Base-by-base conservation (phyloP, 177 flowering plant species). In the Vitis hybrid region DNA sequence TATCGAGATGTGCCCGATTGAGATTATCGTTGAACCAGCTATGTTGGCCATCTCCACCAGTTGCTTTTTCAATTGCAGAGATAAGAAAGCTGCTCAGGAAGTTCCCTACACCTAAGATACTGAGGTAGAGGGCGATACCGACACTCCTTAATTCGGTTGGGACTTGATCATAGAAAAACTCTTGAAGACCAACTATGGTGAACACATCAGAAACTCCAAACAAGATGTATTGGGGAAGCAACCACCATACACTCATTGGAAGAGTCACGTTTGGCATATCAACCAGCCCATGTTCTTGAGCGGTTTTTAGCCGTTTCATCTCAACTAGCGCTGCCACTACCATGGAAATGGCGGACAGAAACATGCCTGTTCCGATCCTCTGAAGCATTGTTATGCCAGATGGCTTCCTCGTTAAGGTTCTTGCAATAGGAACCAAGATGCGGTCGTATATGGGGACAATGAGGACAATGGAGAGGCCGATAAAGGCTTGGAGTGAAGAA, bases 201-300 rank as follows among this genome's bases (percentile, higher is more conserved):
- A 84, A 80, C 13, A 77, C 82, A 24, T 81, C 83, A 0, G 79
- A 60, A 9, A 73, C 40, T 16, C 87, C 85, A 57, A 54, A 58
- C 46, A 84, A 19, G 32, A 70, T 15, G 30, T 84, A 79, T 21
- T 81, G 87, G n/a, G 85, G 87, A 18, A 70, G 59, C 72, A 84
- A 35, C 87, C 87, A 84, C 79, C 79, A 78, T 6, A 81, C 57
- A 9, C 78, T 82, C 87, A 82, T 78, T 7, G 85, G 87, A 56
- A 84, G 65, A n/a, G 74, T 80, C 3, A 51, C 72, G 0, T 68
- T 30, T 2, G 87, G 87, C 3, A 4, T 12, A 51, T 83, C 84
- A 12, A 79, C 21, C 4, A 83, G 72, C 9, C 80, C 83, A 9
- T 60, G 60, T 13, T 80, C 76, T 49, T 32, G 49, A 1, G 82